phyloP scores from a whole-genome alignment of 768 basidiomycete genomes.

The Amanita jacksonii region DNA sequence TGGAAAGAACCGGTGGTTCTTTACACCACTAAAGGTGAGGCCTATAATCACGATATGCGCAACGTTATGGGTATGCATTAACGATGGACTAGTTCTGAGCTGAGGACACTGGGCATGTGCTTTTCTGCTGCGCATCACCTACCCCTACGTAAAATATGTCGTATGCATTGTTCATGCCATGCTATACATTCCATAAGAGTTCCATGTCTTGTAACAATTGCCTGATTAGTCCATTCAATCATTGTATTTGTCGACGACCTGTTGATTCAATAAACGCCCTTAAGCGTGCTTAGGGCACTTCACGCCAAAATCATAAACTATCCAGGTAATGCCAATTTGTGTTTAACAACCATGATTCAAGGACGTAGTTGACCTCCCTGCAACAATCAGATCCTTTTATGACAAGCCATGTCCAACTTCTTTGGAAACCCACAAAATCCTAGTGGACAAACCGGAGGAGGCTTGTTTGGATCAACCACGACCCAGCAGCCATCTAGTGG shows the following conservation, averaged over 20 bases:
- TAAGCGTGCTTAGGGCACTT: background rate
- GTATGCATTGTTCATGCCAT: slow-evolving; percentile 2
- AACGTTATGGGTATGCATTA: too few relatives aligned
- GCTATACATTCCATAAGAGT: background rate
- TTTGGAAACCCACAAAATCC: slow-evolving; percentile 3
- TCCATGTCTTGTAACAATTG: too few relatives aligned
- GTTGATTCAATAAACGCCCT: background rate
- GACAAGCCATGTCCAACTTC: background rate
- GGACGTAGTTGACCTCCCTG: too few relatives aligned
- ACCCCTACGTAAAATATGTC: slow-evolving; percentile 5
- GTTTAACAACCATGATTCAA: too few relatives aligned
- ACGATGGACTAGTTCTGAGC: slow-evolving; percentile 8
- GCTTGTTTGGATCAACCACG: slow-evolving; percentile 8
- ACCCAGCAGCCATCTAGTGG: slow-evolving; percentile 4
- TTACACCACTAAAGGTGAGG: slow-evolving; percentile 72
- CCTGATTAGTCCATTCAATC: background rate
- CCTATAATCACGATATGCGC: too few relatives aligned
- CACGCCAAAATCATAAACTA: too few relatives aligned
- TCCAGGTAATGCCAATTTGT: too few relatives aligned
- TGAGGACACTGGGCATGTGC: too few relatives aligned
- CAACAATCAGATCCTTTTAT: background rate
- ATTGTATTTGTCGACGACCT: background rate
- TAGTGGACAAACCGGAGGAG: slow-evolving; percentile 2
- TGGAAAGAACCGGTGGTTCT: slow-evolving; percentile 99
- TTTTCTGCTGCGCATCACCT: background rate